Base-by-base conservation (phyloP, 345 rosid genomes). In the Arabidopsis arenosa region DNA sequence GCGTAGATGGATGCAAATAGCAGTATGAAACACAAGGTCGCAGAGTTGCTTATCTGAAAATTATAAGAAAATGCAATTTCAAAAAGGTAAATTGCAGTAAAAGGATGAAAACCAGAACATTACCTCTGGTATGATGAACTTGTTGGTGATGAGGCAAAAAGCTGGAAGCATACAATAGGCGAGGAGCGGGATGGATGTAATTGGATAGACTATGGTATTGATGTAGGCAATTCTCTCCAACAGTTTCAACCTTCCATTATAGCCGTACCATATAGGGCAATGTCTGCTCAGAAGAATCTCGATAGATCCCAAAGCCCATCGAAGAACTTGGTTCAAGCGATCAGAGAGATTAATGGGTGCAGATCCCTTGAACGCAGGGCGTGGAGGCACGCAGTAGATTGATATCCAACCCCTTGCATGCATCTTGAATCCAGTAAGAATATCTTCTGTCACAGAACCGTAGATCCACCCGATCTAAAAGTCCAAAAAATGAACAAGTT, bases 331-430 rank as follows among this genome's bases (percentile, higher is more conserved):
- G 84, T 93, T 91, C 88, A 93, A 73, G 71, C 98, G 91, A 82
- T 93, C 98, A 5, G 98, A 93, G 49, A 93, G 98, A 88, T 93
- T 93, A 87, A 91, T 93, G 30, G 97, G 97, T 72, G 98, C 97
- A 40, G 97, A 92, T 32, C 98, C 98, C 80, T 93, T 93, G 45
- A 93, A 93, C 67, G 98, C 97, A 48, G 99, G 97, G 48, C 99
- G 93, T 59, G 93, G 90, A 70, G 98, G 97, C 87, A 91, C 84
- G 51, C 98, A 93, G 68, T 93, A 93, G 73, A 93, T 68, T 35
- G 98, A 93, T 80, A 91, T 86, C 99, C 99, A 95, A 32, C 99
- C 97, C 53, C 99, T 93, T 14, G 97, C 92, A 80, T 95, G 99
- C 99, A 95, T 92, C 85, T 92, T 95, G 76, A 95, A 95, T 36